Evolutionary conservation across 805 yeast genomes (phyloP).

Genomic region (Wickerhamiella sergipiensis): DNA sequence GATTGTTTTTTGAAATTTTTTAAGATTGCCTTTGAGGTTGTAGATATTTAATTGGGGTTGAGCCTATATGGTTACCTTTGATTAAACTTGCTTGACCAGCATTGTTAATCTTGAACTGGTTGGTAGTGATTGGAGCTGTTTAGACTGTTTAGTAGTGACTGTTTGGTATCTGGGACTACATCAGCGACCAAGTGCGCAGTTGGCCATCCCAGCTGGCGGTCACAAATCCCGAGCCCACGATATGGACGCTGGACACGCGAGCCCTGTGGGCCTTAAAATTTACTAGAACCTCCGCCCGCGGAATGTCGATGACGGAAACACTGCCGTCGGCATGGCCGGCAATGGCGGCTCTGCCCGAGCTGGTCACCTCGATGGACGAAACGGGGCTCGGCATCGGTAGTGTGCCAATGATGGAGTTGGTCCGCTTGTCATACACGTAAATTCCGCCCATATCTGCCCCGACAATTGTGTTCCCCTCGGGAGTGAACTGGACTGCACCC

Average conservation of each 20-base stretch:
- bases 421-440: neutral
- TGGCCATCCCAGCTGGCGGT: neutral
- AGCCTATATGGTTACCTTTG: too few relatives aligned
- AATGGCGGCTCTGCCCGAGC: neutral
- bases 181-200: neutral
- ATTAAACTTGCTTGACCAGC: too few relatives aligned
- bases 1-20: too few relatives aligned
- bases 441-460: neutral
- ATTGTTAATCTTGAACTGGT: too few relatives aligned
- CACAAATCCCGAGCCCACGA: neutral
- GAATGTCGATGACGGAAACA: neutral
- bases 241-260: neutral
- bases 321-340: neutral
- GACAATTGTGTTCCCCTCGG: neutral
- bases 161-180: too few relatives aligned
- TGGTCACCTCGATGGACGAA: neutral
- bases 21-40: too few relatives aligned
- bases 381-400: neutral
- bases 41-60: too few relatives aligned
- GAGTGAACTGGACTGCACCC: neutral
- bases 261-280: neutral
- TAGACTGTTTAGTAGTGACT: too few relatives aligned
- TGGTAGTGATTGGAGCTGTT: too few relatives aligned
- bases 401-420: neutral
- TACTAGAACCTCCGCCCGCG: neutral